These are phyloP conservation scores for Neonectria magnoliae DNA, from an alignment of 2,329 filamentous ascomycete species.

Conservation along the genomic window DNA sequence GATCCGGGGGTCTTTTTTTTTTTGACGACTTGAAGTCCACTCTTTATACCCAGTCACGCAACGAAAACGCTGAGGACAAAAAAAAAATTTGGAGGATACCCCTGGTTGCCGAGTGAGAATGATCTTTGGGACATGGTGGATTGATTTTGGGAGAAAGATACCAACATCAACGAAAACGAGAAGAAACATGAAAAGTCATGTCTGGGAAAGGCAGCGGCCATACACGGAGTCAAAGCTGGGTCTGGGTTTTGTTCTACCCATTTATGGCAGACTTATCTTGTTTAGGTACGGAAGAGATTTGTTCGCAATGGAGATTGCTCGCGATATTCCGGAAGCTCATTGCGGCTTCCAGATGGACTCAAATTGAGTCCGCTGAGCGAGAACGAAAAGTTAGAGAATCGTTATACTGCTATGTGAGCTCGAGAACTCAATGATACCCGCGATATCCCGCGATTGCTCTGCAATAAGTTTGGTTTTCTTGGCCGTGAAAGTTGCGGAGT, in stretches of 20 bases:
- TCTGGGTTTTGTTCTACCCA: conserved; percentile 32
- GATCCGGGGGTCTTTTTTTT: conserved; percentile 40
- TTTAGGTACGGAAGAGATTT: conserved; percentile 17
- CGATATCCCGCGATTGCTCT: conserved; percentile 34
- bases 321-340: conserved; percentile 8
- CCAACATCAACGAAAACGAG: conserved; percentile 37
- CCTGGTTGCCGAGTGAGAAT: conserved; percentile 41
- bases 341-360: neutral
- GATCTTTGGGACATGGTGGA: conserved; percentile 39
- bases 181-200: conserved; percentile 34
- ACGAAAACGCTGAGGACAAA: conserved; percentile 45
- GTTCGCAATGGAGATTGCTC: conserved; percentile 29
- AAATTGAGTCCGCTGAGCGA: conserved; percentile 19
- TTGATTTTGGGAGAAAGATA: conserved; percentile 42
- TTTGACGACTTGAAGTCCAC: conserved; percentile 49
- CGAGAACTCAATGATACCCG: conserved; percentile 41
- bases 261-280: conserved; percentile 27
- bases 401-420: conserved; percentile 34
- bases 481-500: neutral
- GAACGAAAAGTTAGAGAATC: conserved; percentile 38
- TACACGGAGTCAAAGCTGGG: conserved; percentile 37
- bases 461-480: conserved; percentile 20
- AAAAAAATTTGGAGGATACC: conserved; percentile 49
- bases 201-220: conserved; percentile 28
- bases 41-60: conserved; percentile 50